These are phyloP conservation scores for Chalciporus piperatus DNA, from an alignment of 768 basidiomycete species.

Conservation along the genomic window DNA sequence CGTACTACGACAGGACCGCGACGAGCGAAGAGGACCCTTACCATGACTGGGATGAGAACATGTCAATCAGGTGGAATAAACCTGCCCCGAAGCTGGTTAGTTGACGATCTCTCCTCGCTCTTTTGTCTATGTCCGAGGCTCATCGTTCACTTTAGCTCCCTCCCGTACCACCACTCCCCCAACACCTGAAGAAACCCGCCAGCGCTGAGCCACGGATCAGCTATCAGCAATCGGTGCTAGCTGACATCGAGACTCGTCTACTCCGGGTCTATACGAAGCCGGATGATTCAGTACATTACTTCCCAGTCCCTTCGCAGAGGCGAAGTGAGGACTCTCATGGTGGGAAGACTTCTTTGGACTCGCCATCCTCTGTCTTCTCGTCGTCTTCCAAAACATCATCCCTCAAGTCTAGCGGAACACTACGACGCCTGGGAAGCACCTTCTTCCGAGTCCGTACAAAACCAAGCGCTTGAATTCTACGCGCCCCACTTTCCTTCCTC, in stretches of 20 bases:
- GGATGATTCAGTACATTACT: conserved; percentile 32
- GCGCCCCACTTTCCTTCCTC: neutral
- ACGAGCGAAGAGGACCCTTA: conserved; percentile 35
- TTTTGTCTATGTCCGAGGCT: neutral
- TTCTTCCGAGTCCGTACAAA: conserved; percentile 22
- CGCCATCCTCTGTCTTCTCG: conserved; percentile 28
- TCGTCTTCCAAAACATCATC: conserved; percentile 18
- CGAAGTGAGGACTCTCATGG: conserved; percentile 24
- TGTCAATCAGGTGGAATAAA: conserved; percentile 23
- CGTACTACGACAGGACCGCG: no score
- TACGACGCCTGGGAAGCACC: conserved; percentile 19
- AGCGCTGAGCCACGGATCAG: conserved; percentile 18
- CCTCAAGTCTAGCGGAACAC: conserved; percentile 19
- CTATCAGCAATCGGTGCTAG: conserved; percentile 31
- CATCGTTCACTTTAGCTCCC: conserved; percentile 19
- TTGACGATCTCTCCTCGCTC: neutral
- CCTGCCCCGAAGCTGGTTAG: conserved; percentile 21
- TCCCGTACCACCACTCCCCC: conserved; percentile 26
- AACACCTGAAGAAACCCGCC: conserved; percentile 20
- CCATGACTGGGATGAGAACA: conserved; percentile 35
- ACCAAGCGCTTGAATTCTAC: conserved; percentile 15
- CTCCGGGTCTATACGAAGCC: conserved; percentile 28
- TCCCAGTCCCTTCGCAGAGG: conserved; percentile 33
- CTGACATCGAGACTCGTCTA: conserved; percentile 29
- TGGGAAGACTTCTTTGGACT: conserved; percentile 25